These are phyloP conservation scores for Trichosporon sp. DNA, from an alignment of 1,284 basidiomycete genomes.

Conservation along the genomic window DNA sequence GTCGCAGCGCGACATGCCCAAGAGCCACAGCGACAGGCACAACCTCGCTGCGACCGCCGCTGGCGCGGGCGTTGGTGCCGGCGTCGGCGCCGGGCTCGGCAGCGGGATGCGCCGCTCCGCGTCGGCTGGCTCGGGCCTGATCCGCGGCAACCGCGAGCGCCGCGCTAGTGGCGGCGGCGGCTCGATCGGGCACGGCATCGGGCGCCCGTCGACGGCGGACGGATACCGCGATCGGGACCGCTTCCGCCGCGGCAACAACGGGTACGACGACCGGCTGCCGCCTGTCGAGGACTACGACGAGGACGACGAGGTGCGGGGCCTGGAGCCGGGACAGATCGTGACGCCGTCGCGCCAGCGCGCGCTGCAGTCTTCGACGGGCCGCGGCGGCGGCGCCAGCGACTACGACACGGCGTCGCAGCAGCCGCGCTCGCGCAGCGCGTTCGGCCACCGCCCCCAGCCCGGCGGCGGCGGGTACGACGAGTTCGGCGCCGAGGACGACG, in stretches of 20 bases:
- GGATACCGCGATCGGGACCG: background rate
- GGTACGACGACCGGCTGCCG: conserved; percentile 16
- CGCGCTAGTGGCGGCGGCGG: background rate
- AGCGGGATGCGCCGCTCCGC: background rate
- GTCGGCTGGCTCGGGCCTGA: background rate
- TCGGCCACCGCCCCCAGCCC: conserved; percentile 35
- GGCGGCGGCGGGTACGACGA: conserved; percentile 27
- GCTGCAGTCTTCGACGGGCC: conserved; percentile 31
- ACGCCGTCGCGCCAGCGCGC: conserved; percentile 34
- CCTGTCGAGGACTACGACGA: conserved; percentile 14
- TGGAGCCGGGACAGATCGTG: conserved; percentile 31
- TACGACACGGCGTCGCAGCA: conserved; percentile 11
- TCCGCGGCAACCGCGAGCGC: conserved; percentile 1
- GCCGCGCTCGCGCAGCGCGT: conserved; percentile 30
- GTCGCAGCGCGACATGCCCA: background rate
- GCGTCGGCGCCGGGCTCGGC: conserved; percentile 8
- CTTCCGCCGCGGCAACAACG: background rate
- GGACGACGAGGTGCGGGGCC: conserved; percentile 15
- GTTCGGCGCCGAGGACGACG: conserved; percentile 18
- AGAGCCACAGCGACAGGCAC: background rate
- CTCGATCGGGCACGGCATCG: background rate
- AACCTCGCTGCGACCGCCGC: background rate
- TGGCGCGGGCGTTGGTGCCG: conserved; percentile 7
- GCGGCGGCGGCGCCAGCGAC: conserved; percentile 17
- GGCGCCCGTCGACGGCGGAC: conserved; percentile 6